Evolutionary conservation across 306 rosid genomes (phyloP).

Genomic region (Mimosa bimucronata): DNA sequence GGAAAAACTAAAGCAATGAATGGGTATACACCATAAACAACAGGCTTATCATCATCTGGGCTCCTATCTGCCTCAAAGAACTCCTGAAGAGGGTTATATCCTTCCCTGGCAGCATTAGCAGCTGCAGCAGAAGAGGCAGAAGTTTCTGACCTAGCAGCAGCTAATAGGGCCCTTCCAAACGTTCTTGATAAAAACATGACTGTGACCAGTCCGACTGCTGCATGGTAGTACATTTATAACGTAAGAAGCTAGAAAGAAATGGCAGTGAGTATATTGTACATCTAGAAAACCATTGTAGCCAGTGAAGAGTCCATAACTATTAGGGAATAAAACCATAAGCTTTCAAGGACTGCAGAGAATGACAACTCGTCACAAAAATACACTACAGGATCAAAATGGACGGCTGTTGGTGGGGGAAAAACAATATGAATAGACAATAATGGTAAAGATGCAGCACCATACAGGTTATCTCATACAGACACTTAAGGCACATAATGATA

Average conservation of each 20-base stretch:
- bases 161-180: slow-evolving; percentile 64
- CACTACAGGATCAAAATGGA: neutral
- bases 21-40: slow-evolving; percentile 66
- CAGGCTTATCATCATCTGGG: slow-evolving; percentile 70
- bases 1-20: slow-evolving; percentile 13
- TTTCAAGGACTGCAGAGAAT: neutral
- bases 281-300: slow-evolving; percentile 20
- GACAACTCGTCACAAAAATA: neutral
- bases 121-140: slow-evolving; percentile 52
- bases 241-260: slow-evolving; percentile 24
- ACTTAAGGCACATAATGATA: neutral
- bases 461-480: neutral
- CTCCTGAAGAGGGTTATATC: slow-evolving; percentile 72
- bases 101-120: slow-evolving; percentile 41
- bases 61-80: slow-evolving; percentile 78
- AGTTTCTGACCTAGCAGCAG: slow-evolving; percentile 69
- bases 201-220: slow-evolving; percentile 36
- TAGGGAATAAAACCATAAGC: neutral
- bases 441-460: neutral
- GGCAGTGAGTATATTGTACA: neutral
- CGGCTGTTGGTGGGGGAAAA: neutral
- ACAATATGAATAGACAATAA: neutral
- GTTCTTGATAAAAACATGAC: slow-evolving; percentile 61
- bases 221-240: slow-evolving; percentile 11
- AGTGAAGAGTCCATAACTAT: neutral